A percentile compares a stretch with the other conserved stretches of the same genome.
phyloP scores from a whole-genome alignment of 148 eudicot species.

The Pouteria glomerata region DNA sequence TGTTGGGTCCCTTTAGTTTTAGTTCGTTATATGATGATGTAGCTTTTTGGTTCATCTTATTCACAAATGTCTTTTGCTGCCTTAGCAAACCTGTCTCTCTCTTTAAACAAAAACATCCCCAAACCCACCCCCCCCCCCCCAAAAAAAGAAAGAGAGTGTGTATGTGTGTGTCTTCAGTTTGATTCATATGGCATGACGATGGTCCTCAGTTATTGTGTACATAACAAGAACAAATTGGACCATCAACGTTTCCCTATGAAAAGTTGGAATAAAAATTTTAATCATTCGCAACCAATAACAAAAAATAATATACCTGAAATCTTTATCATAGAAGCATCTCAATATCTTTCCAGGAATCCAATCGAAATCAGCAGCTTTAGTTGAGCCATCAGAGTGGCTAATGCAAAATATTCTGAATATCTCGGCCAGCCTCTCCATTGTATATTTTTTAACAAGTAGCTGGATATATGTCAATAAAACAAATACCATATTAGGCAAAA shows the following conservation, averaged over 20 bases:
- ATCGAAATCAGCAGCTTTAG: conserved; percentile 42
- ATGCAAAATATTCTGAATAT: conserved; percentile 57
- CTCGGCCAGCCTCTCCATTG: conserved; percentile 90
- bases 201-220: not conserved
- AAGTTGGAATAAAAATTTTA: not conserved
- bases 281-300: not conserved
- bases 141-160: not conserved
- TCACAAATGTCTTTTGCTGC: not conserved
- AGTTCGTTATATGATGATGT: not conserved
- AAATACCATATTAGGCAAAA: conserved; percentile 6
- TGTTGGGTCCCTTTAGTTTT: not conserved
- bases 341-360: conserved; percentile 95
- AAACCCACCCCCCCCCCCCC: not conserved
- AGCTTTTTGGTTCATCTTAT: not conserved
- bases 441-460: conserved; percentile 81
- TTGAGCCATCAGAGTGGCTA: conserved; percentile 31
- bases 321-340: conserved; percentile 92
- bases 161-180: too few species aligned
- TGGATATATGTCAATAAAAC: conserved; percentile 29
- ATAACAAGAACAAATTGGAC: not conserved
- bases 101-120: not conserved
- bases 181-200: not conserved
- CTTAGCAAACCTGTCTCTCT: not conserved
- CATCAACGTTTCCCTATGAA: not conserved
- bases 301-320: conserved; percentile 59